These are phyloP conservation scores for Raphanus hybrid DNA, from an alignment of 441 rosid genomes.

Conservation along the genomic window DNA sequence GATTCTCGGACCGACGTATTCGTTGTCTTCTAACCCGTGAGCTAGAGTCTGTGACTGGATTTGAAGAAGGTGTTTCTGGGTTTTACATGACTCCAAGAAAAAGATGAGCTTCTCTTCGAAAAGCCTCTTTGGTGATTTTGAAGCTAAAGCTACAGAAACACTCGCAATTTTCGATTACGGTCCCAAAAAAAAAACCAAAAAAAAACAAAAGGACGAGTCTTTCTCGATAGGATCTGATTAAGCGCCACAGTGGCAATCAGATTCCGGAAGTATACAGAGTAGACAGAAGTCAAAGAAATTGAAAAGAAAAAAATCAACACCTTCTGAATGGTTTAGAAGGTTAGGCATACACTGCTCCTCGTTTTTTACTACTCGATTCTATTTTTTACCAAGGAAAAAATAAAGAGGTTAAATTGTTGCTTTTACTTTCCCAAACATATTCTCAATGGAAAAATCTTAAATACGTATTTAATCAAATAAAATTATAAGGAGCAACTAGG, in stretches of 20 bases:
- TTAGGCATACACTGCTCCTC: background rate
- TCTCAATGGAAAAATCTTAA: background rate
- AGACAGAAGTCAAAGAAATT: background rate
- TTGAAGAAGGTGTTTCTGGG: constrained; percentile 56
- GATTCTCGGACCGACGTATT: constrained; percentile 55
- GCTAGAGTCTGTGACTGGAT: constrained; percentile 54
- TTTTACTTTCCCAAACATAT: background rate
- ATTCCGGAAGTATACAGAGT: background rate
- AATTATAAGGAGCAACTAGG: background rate
- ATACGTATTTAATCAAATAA: background rate
- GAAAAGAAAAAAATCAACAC: constrained; percentile 16
- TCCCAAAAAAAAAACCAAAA: background rate
- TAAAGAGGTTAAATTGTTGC: background rate
- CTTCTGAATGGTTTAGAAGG: background rate
- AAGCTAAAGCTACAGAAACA: constrained; percentile 25
- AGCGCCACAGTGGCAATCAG: constrained; percentile 10
- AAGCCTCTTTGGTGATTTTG: constrained; percentile 47
- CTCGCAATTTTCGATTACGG: constrained; percentile 47
- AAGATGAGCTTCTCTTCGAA: constrained; percentile 57
- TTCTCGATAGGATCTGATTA: constrained; percentile 11
- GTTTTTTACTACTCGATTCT: background rate
- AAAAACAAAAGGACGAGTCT: background rate
- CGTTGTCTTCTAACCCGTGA: constrained; percentile 49
- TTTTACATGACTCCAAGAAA: constrained; percentile 62
- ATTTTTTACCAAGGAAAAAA: background rate